Conservation (phyloP, 306 rosid genomes). For the Begonia peltatifolia region DNA sequence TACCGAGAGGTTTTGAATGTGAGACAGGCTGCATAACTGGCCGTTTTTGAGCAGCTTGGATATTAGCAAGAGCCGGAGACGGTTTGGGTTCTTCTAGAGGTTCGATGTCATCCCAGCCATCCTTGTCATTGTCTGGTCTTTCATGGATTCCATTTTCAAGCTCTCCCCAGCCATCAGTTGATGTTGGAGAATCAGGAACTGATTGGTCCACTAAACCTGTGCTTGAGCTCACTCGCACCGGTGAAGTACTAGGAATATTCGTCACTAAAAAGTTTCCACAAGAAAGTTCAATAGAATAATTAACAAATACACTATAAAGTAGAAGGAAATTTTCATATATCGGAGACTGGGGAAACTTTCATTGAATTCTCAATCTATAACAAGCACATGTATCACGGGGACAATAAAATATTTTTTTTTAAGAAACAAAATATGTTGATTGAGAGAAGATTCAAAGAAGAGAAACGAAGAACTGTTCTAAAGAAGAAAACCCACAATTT, state of each 20-base stretch:
- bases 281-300: not conserved
- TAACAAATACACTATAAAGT: too few relatives aligned
- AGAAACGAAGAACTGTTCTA: too few relatives aligned
- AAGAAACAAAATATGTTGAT: too few relatives aligned
- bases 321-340: too few relatives aligned
- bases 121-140: conserved; percentile 61
- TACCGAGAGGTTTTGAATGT: conserved; percentile 69
- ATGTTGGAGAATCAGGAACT: conserved; percentile 68
- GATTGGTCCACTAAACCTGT: conserved; percentile 58
- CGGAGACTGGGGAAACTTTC: too few relatives aligned
- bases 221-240: conserved; percentile 36
- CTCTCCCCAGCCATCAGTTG: conserved; percentile 98
- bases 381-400: too few relatives aligned
- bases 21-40: conserved; percentile 56
- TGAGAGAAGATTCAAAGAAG: too few relatives aligned
- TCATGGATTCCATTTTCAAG: conserved; percentile 71
- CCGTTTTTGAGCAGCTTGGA: conserved; percentile 95
- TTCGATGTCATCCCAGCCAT: conserved; percentile 92
- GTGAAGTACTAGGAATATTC: conserved; percentile 51
- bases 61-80: conserved; percentile 58
- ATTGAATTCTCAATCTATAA: too few relatives aligned
- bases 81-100: conserved; percentile 77
- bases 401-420: too few relatives aligned
- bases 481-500: too few relatives aligned
- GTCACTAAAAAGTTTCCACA: conserved; percentile 18